Conservation (phyloP, 176 grass and related monocot genomes). For the Ensete glaucum region DNA sequence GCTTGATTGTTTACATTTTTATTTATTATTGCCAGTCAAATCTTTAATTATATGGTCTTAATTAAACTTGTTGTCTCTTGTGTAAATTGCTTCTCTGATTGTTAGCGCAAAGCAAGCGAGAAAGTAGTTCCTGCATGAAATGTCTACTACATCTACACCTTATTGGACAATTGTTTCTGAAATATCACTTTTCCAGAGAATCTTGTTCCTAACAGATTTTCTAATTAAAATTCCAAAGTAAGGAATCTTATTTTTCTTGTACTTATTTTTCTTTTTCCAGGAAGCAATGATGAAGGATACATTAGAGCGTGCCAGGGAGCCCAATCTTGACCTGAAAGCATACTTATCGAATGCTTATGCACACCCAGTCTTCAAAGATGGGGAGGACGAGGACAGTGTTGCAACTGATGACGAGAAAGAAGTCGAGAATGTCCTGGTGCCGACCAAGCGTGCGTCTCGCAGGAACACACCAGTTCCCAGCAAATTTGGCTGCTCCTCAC, state of each 20-base stretch:
- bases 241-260: background rate
- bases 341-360: slow-evolving; percentile 68
- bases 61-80: no score
- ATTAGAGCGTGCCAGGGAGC: slow-evolving; percentile 73
- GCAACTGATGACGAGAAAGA: slow-evolving; percentile 34
- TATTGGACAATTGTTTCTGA: no score
- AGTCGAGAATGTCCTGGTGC: slow-evolving; percentile 51
- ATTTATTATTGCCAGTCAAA: no score
- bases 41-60: no score
- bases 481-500: slow-evolving; percentile 57
- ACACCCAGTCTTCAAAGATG: slow-evolving; percentile 89
- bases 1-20: no score
- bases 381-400: slow-evolving; percentile 44
- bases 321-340: slow-evolving; percentile 63
- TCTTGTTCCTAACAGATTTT: no score
- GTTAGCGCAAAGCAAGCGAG: no score
- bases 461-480: slow-evolving; percentile 67
- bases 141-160: no score
- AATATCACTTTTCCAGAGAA: no score
- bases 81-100: no score
- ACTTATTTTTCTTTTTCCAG: slow-evolving; percentile 30
- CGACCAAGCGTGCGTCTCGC: slow-evolving; percentile 83
- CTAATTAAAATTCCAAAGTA: background rate
- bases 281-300: slow-evolving; percentile 99
- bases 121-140: no score